Evolutionary conservation across 345 rosid genomes (phyloP), one percentile per base, ranked within the genome.

Genomic region (Salix exigua): DNA sequence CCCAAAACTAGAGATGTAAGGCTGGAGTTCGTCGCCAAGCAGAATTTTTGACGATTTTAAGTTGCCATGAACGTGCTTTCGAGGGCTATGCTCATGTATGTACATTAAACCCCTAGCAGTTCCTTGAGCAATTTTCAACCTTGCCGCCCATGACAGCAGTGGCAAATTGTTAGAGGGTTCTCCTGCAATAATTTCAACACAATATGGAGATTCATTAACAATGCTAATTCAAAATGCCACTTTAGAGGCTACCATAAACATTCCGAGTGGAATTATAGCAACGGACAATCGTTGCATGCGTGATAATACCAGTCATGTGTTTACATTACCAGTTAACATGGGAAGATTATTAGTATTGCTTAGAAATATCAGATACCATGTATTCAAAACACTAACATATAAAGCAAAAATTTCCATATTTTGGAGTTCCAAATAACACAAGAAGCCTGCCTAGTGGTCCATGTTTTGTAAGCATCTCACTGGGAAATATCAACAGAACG

Each of bases 91-190:
- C 83, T 93, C 98, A 5, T 93, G 99, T 79, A 93, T 91, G 85
- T 89, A 87, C 88, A 86, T 83, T 66, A 93, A 86, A 55, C 96
- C 99, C 76, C 95, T 85, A 4, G 99, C 96, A 17, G 89, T 81
- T 81, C 98, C 99, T 85, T 93, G 99, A 37, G 96, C 92, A 62
- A 96, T 90, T 77, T 80, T 90, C 77, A 96, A 85, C 84, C 98
- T 88, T 18, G 86, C 88, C 26, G 92, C 78, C 98, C 99, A 96
- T 12, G 92, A 77, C 2, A 96, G 84, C 6, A 89, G 76, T 55
- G 90, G 78, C 74, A 79, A 75, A 71, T 86, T 71, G 78, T 75
- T 87, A 6, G 90, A 78, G 11, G 86, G 79, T 66, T 86, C 94
- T 53, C 90, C 97, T 90, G 86, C 82, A 80, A 75, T 44, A 71